Evolutionary conservation across 148 eudicot species (phyloP).

Genomic region (Spergularia bocconei): DNA sequence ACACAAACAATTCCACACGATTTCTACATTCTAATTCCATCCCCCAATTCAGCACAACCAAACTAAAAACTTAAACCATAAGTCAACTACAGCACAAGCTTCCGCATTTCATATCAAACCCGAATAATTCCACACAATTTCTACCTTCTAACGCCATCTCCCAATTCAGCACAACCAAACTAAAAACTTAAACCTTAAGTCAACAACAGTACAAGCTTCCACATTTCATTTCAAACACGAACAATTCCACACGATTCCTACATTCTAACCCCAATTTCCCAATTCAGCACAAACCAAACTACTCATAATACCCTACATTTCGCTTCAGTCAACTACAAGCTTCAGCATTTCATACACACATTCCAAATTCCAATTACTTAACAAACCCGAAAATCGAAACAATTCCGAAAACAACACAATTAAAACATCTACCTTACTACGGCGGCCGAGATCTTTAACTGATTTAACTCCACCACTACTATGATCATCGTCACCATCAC

Average conservation of each 20-base stretch:
- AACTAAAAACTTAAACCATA: neutral
- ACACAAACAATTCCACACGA: neutral
- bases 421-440: conserved; percentile 52
- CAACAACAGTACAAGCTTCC: too few species aligned
- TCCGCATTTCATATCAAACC: neutral
- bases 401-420: neutral
- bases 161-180: neutral
- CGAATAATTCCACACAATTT: neutral
- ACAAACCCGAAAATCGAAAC: neutral
- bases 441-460: conserved; percentile 65
- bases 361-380: neutral
- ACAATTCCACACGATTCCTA: neutral
- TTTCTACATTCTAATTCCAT: neutral
- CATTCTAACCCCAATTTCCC: neutral
- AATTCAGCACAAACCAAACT: neutral
- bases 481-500: conserved; percentile 30
- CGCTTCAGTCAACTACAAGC: neutral
- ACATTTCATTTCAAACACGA: neutral
- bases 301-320: neutral
- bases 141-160: neutral
- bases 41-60: neutral
- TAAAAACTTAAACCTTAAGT: neutral
- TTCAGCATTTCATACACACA: neutral
- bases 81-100: neutral
- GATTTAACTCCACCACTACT: conserved; percentile 29